Conservation (phyloP, 768 basidiomycete species). For the Pleurotus ostreatus region DNA sequence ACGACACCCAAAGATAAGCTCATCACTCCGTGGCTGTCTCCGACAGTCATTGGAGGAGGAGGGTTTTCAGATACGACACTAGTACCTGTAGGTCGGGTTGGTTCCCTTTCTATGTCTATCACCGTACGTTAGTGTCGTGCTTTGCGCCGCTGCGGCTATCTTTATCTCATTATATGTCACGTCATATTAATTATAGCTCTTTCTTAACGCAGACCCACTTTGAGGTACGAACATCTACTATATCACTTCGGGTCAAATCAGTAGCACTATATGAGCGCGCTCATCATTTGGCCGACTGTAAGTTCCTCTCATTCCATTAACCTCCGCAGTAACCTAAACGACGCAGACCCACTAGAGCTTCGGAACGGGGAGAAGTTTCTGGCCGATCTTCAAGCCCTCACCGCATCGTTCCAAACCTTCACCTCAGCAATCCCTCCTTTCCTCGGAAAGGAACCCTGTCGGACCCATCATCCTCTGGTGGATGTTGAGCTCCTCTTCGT, state of each 20-base stretch:
- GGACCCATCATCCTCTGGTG: conserved; percentile 26
- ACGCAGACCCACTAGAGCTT: conserved; percentile 16
- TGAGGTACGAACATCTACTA: conserved; percentile 9
- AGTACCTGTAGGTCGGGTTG: conserved; percentile 6
- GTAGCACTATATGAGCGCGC: conserved; percentile 52
- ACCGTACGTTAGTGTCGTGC: background rate
- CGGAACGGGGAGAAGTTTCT: conserved; percentile 27
- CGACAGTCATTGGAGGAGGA: background rate
- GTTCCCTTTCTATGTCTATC: conserved; percentile 11
- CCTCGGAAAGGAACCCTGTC: conserved; percentile 27
- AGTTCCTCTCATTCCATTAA: conserved; percentile 11
- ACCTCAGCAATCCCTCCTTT: conserved; percentile 35
- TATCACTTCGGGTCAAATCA: conserved; percentile 47
- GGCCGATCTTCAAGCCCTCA: conserved; percentile 38
- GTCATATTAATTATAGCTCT: background rate
- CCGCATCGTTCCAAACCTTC: conserved; percentile 43
- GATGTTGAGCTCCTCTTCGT: conserved; percentile 42
- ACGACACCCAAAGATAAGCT: conserved; percentile 43
- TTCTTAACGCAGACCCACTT: background rate
- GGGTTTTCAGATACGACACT: background rate
- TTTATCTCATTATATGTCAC: background rate
- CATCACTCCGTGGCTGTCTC: conserved; percentile 47
- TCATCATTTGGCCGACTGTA: conserved; percentile 37
- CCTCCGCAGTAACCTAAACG: no score
- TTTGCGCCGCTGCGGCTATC: background rate